Evolutionary conservation across 306 rosid species (phyloP), one percentile per base, ranked within the genome.

Genomic region (Cercis canadensis): DNA sequence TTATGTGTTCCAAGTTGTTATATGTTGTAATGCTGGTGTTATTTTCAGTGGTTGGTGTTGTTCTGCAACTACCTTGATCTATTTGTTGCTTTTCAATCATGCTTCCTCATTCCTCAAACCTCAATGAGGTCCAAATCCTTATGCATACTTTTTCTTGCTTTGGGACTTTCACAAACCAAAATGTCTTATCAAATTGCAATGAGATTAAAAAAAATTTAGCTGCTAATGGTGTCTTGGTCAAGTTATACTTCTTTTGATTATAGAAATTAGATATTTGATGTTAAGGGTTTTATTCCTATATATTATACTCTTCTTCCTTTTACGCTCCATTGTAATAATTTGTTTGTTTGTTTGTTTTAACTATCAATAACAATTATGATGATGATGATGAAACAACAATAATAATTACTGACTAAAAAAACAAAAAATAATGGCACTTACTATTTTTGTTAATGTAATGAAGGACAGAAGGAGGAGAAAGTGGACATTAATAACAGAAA

Each of bases 31-130:
- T 24, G 62, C 21, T 67, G 72, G 9, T 52, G 62, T 67, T 41
- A 2, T 52, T 52, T 39, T 37, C 62, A 13, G 41, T 7, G 33
- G 11, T 68, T 24, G 62, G 24, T 63, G 55, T 54, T 54, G n/a
- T 31, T 12, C n/a, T 29, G n/a, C 37, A 54, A 15, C 40, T 57
- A 21, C 24, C 54, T 62, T 43, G 21, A 21, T 44, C 37, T 21
- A 40, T 54, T 67, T 40, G 54, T 54, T 68, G 63, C 63, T 40
- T 54, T 54, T 40, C 53, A 68, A 5, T 10, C 14, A 53, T 52
- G 33, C 57, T 8, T 52, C 19, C 12, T 19, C 57, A 10, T 19
- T 19, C 8, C 33, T 52, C 57, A n/a, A 16, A n/a, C n/a, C n/a
- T n/a, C n/a, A n/a, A n/a, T 7, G 19, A 5, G 18, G 32, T 34